Conservation (phyloP, 2,329 filamentous ascomycete species). For the Cercospora zeina region DNA sequence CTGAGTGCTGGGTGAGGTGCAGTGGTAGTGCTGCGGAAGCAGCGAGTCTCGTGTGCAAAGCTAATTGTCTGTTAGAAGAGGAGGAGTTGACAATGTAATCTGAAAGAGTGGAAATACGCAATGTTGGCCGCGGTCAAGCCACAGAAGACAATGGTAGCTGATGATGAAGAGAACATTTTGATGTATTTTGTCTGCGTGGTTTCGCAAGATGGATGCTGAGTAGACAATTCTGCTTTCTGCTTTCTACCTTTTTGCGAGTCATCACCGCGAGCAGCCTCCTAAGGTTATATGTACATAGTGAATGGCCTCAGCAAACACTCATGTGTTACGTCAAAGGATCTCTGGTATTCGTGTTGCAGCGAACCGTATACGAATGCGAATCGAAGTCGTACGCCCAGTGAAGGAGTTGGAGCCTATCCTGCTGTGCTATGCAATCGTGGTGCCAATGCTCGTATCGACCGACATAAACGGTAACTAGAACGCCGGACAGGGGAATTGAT, state of each 20-base stretch:
- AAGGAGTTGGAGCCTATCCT: not conserved
- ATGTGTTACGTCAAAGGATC: not conserved
- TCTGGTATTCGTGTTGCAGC: not conserved
- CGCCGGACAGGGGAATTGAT: conserved; percentile 3
- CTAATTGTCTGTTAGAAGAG: not conserved
- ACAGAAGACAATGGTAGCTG: not conserved
- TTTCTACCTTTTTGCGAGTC: not conserved
- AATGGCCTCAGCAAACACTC: not conserved
- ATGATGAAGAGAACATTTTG: not conserved
- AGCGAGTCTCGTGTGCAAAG: conserved; percentile 11
- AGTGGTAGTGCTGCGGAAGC: conserved; percentile 21
- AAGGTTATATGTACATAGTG: not conserved
- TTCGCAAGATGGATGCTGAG: not conserved
- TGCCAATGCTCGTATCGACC: conserved; percentile 6
- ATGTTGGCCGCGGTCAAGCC: not conserved
- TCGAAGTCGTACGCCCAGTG: not conserved
- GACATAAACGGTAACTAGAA: not conserved
- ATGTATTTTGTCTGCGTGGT: not conserved
- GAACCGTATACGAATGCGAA: conserved; percentile 7
- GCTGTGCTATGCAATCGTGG: not conserved
- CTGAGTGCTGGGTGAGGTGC: conserved; percentile 14
- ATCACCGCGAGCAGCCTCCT: too few species aligned
- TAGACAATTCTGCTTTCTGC: not conserved
- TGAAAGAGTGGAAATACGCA: not conserved
- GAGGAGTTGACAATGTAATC: not conserved